phyloP scores from a whole-genome alignment of 225 moss, liverwort and hornwort genomes.

The Climacium dendroides region DNA sequence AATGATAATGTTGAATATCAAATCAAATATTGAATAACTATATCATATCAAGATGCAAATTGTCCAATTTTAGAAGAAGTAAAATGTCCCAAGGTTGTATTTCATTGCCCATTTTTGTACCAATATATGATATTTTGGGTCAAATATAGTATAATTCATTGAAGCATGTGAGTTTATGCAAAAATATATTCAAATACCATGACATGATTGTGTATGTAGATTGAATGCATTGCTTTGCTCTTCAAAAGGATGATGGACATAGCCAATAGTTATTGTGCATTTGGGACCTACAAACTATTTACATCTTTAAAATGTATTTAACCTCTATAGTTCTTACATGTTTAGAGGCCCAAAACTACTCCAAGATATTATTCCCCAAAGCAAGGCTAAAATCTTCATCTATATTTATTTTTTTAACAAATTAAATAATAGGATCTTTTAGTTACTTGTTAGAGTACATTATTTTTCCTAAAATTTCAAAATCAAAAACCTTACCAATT shows the following conservation, averaged over 20 bases:
- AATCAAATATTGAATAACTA: background rate
- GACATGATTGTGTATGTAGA: accelerated
- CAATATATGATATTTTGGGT: background rate
- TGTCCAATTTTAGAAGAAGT: background rate
- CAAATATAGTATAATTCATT: background rate
- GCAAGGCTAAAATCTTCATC: too few species aligned
- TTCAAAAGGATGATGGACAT: background rate
- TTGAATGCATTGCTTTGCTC: background rate
- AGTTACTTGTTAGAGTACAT: too few species aligned
- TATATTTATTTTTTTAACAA: too few species aligned
- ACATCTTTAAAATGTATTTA: background rate
- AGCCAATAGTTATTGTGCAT: background rate
- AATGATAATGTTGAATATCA: background rate
- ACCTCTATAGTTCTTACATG: background rate
- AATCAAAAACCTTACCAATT: too few species aligned
- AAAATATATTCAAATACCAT: background rate
- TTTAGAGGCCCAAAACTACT: too few species aligned
- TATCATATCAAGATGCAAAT: background rate
- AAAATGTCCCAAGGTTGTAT: accelerated
- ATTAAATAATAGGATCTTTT: too few species aligned
- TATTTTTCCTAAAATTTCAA: too few species aligned
- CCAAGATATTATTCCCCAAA: too few species aligned
- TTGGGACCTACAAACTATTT: background rate
- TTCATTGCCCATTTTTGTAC: background rate
- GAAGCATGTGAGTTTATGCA: background rate